phyloP scores from a whole-genome alignment of 2,329 filamentous ascomycete species.

The Sphaceloma murrayae region DNA sequence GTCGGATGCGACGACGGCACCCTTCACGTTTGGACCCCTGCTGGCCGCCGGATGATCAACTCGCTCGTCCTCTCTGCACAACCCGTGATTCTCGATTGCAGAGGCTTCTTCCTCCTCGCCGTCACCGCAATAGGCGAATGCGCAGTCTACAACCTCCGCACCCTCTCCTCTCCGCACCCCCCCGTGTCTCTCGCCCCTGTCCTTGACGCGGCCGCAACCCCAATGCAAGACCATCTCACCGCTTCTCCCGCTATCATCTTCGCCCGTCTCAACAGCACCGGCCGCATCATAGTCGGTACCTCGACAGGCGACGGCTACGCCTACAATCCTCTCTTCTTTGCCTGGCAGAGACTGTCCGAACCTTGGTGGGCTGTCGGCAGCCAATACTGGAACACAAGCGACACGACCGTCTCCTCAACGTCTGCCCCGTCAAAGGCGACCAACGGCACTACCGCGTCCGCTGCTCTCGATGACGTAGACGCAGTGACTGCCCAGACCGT shows the following conservation, averaged over 20 bases:
- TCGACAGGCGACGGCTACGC: slow-evolving; percentile 91
- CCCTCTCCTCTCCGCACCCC: slow-evolving; percentile 73
- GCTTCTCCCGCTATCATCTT: slow-evolving; percentile 78
- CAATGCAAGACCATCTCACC: slow-evolving; percentile 68
- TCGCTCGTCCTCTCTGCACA: slow-evolving; percentile 83
- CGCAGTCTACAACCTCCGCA: slow-evolving; percentile 87
- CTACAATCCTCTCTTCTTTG: slow-evolving; percentile 75
- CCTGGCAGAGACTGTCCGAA: slow-evolving; percentile 93
- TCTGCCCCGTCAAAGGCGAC: slow-evolving; percentile 32
- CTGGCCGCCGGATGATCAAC: slow-evolving; percentile 75
- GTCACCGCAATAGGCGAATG: slow-evolving; percentile 82
- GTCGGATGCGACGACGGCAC: slow-evolving; percentile 89
- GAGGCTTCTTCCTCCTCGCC: slow-evolving; percentile 80
- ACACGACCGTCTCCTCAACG: slow-evolving; percentile 74
- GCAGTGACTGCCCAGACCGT: slow-evolving; percentile 50
- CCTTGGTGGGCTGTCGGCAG: slow-evolving; percentile 97
- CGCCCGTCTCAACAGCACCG: slow-evolving; percentile 79
- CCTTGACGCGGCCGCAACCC: slow-evolving; percentile 73
- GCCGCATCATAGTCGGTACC: slow-evolving; percentile 77
- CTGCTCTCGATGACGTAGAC: slow-evolving; percentile 44
- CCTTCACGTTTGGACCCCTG: slow-evolving; percentile 83
- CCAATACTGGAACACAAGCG: slow-evolving; percentile 98
- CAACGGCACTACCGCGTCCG: slow-evolving; percentile 33
- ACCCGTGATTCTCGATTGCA: slow-evolving; percentile 84
- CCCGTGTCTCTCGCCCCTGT: slow-evolving; percentile 82